Percentiles rank a stretch among this genome's conserved stretches.
Conservation (phyloP, 768 basidiomycete species). For the Rhizopogon roseolus region DNA sequence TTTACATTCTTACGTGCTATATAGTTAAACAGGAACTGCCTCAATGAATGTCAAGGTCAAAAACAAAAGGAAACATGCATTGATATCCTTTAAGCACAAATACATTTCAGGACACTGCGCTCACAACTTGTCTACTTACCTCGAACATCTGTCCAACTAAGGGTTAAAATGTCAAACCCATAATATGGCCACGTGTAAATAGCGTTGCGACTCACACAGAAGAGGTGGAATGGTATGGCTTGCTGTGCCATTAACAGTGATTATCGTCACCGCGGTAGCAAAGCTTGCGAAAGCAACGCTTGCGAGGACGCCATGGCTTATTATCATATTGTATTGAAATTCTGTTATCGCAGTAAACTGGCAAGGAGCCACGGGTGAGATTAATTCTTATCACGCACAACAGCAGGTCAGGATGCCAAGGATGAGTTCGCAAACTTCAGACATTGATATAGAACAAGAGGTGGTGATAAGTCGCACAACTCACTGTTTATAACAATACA, state of each 20-base stretch:
- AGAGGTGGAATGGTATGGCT: conserved; percentile 50
- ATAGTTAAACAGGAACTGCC: neutral
- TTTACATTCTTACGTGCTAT: conserved; percentile 30
- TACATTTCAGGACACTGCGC: neutral
- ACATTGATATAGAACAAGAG: too few relatives aligned
- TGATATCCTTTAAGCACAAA: conserved; percentile 45
- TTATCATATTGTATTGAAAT: too few relatives aligned
- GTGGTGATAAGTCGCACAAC: too few relatives aligned
- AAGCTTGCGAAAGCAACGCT: neutral
- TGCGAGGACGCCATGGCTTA: conserved; percentile 2
- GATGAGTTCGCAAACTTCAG: too few relatives aligned
- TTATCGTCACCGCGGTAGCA: conserved; percentile 20
- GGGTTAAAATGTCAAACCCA: neutral
- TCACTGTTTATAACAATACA: too few relatives aligned
- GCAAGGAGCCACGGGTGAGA: too few relatives aligned
- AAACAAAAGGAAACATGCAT: conserved; percentile 33
- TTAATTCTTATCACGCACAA: too few relatives aligned
- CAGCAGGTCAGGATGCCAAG: too few relatives aligned
- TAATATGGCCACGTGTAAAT: neutral
- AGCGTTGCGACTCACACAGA: conserved; percentile 36
- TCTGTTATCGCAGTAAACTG: too few relatives aligned
- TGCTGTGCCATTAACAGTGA: conserved; percentile 39
- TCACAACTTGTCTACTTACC: conserved; percentile 23
- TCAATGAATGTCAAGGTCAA: neutral
- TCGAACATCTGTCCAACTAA: conserved; percentile 59